Evolutionary conservation across 495 filamentous ascomycete genomes (phyloP), one percentile per base, ranked within the genome.

Genomic region (Letharia columbiana): DNA sequence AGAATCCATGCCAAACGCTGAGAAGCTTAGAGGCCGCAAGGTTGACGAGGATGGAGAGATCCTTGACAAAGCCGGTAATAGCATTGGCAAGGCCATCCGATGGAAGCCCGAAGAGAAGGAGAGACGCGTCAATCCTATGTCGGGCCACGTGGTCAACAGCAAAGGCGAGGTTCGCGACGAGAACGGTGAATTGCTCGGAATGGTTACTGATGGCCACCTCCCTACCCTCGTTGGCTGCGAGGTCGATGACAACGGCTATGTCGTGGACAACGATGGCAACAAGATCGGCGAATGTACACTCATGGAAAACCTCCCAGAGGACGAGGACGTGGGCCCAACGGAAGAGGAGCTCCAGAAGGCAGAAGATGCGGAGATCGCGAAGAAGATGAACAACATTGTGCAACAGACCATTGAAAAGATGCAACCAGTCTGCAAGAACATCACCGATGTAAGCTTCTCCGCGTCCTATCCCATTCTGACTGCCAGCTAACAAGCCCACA

Each of bases 31-130:
- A 39, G 91, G 91, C 23, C 89, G 91, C 67, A 76, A 79, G 13
- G 90, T 94, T 39, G 91, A 96, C 69, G 87, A 89, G 65, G 90
- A 94, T 67, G 91, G 91, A 39, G 91, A 96, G 66, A 83, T 96
- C 33, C 75, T 86, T 58, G 91, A 95, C 77, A 86, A 84, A 77
- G 89, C 89, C 69, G 91, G 91, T 68, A 96, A 96, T 74, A 80
- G 81, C 42, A 81, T 96, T 20, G 91, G 91, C 49, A 85, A 87
- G 64, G 91, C 90, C 35, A 89, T 93, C 75, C 83, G 91, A 52
- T 94, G 88, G 88, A 84, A 88, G 66, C 89, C 89, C 11, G 87
- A 90, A 66, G 84, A 87, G 78, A 87, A 90, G 71, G 80, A 88
- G 75, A 84, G 83, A 63, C 72, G 77, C 42, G 72, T 86, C 75